A percentile compares a stretch with the other conserved stretches of the same genome.
phyloP scores from a whole-genome alignment of 139 green algal genomes.

The Chloropicon primus region DNA sequence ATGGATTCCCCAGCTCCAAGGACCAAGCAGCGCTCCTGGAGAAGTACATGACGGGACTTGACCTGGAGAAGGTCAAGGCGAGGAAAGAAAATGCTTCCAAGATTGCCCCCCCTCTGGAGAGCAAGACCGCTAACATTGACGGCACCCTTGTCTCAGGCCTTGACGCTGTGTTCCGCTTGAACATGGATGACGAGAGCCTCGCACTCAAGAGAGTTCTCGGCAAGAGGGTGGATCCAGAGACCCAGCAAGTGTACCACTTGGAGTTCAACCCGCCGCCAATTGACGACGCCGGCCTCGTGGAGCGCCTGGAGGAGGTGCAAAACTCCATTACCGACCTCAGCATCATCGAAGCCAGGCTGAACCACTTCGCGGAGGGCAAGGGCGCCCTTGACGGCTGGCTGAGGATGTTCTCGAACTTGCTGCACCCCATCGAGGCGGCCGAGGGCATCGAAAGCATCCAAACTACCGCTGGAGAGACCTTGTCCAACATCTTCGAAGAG shows the following conservation, averaged over 20 bases:
- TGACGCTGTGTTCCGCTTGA: slow-evolving; percentile 44
- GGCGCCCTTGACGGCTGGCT: not conserved
- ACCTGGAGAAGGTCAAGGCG: slow-evolving; percentile 26
- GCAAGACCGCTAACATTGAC: slow-evolving; percentile 25
- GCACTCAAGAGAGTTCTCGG: slow-evolving; percentile 23
- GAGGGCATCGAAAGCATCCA: not conserved
- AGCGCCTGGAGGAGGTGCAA: slow-evolving; percentile 30
- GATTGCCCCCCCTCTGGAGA: slow-evolving; percentile 5
- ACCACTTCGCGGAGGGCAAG: not conserved
- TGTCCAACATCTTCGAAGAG: not conserved
- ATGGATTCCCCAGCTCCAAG: slow-evolving; percentile 48
- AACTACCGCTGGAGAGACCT: not conserved
- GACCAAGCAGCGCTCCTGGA: slow-evolving; percentile 46
- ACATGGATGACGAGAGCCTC: slow-evolving; percentile 13
- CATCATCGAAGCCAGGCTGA: not conserved
- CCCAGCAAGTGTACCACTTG: slow-evolving; percentile 52
- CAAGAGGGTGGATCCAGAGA: slow-evolving; percentile 24
- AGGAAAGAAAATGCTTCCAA: not conserved
- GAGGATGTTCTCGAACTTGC: not conserved
- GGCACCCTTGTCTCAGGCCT: slow-evolving; percentile 32
- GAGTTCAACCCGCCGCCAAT: slow-evolving; percentile 48
- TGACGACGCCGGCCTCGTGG: slow-evolving; percentile 38
- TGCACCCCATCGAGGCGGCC: not conserved
- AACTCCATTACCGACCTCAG: slow-evolving; percentile 22
- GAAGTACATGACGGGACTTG: slow-evolving; percentile 52